Evolutionary conservation across 495 filamentous ascomycete genomes (phyloP).

Genomic region (Hyaloscypha variabilis): DNA sequence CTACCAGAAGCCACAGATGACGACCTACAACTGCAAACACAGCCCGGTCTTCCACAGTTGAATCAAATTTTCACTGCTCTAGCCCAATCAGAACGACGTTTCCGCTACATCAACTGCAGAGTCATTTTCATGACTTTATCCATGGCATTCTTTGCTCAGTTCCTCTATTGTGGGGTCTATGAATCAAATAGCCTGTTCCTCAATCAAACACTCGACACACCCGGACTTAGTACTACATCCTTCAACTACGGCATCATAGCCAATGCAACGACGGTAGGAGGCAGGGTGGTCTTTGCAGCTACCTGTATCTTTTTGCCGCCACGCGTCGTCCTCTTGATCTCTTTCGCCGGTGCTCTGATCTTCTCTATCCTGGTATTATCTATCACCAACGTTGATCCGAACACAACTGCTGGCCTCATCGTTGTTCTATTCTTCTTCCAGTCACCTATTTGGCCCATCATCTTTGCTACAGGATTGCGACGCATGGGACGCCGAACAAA

Average conservation of each 20-base stretch:
- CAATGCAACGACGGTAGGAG: constrained; percentile 44
- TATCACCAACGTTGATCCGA: constrained; percentile 42
- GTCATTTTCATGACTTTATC: constrained; percentile 40
- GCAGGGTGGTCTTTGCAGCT: constrained; percentile 44
- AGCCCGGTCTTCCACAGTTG: constrained; percentile 38
- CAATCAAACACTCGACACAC: constrained; percentile 37
- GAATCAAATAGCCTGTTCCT: constrained; percentile 68
- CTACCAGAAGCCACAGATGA: constrained; percentile 51
- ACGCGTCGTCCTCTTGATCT: constrained; percentile 49
- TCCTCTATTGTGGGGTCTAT: constrained; percentile 69
- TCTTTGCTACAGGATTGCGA: constrained; percentile 67
- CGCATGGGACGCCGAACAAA: constrained; percentile 74
- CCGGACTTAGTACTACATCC: constrained; percentile 36
- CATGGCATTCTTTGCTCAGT: constrained; percentile 66
- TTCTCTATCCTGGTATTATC: constrained; percentile 34
- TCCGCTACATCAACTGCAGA: background rate
- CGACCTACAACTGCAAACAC: constrained; percentile 46
- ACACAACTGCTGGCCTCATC: constrained; percentile 41
- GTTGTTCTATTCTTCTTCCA: constrained; percentile 67
- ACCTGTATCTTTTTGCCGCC: constrained; percentile 54
- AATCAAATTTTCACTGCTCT: constrained; percentile 23
- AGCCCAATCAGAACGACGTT: background rate
- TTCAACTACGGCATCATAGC: constrained; percentile 49
- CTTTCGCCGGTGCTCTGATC: constrained; percentile 45
- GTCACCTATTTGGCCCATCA: constrained; percentile 60